phyloP scores from a whole-genome alignment of 129 eudicot genomes.

The Saussurea involucrata region DNA sequence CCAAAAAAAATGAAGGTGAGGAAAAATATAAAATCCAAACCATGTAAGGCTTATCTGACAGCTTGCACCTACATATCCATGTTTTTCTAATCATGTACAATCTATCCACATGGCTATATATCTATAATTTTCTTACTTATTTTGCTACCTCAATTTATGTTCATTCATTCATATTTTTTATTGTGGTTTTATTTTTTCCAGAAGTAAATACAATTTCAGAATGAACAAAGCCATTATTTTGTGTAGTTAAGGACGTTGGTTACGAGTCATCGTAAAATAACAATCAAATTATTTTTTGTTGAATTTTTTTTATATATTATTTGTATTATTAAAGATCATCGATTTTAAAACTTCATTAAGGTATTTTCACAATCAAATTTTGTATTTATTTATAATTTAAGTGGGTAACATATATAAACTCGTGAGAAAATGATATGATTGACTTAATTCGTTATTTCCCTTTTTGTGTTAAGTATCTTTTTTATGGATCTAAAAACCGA shows the following conservation, averaged over 20 bases:
- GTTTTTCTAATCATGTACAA: slow-evolving; percentile 11
- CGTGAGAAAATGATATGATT: no score
- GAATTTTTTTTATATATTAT: neutral
- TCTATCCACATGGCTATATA: slow-evolving; percentile 20
- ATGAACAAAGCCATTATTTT: neutral
- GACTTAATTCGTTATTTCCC: neutral
- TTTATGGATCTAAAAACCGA: neutral
- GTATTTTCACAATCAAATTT: neutral
- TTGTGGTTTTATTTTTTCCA: slow-evolving; percentile 8
- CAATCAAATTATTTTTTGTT: neutral
- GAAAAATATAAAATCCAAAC: neutral
- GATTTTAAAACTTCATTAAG: neutral
- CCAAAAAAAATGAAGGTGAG: neutral
- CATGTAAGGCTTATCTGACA: slow-evolving; percentile 20
- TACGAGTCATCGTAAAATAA: neutral
- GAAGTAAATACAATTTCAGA: neutral
- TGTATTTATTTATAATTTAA: no score
- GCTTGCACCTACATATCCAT: slow-evolving; percentile 19
- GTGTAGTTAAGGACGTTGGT: no score
- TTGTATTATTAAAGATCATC: neutral
- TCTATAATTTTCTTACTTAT: slow-evolving; percentile 13
- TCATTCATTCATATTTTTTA: slow-evolving; percentile 1
- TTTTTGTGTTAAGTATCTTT: neutral
- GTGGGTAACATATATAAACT: no score
- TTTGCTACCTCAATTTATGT: neutral